Evolutionary conservation across 495 filamentous ascomycete genomes (phyloP).

Genomic region (Podospora anserina): DNA sequence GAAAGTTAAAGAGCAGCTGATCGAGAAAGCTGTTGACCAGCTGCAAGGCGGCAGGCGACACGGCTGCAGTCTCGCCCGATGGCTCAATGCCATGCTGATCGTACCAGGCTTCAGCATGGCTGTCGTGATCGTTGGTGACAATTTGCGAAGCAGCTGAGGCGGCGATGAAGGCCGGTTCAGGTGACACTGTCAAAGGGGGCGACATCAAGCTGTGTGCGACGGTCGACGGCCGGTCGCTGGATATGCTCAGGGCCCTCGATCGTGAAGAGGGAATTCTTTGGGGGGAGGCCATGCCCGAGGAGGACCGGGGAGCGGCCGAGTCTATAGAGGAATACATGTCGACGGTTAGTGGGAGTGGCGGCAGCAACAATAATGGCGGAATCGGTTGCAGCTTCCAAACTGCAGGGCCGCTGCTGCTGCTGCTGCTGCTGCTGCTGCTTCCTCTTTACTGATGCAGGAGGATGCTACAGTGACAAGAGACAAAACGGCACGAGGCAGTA

Average conservation of each 20-base stretch:
- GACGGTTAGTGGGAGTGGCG: conserved; percentile 19
- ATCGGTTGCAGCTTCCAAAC: conserved; percentile 7
- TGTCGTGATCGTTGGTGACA: conserved; percentile 81
- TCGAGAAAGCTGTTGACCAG: conserved; percentile 93
- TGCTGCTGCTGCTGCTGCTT: conserved; percentile 12
- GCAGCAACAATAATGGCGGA: conserved; percentile 9
- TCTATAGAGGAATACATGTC: conserved; percentile 30
- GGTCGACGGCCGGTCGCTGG: conserved; percentile 53
- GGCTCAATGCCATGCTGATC: conserved; percentile 62
- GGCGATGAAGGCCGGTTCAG: conserved; percentile 85
- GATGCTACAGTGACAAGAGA: conserved; percentile 8
- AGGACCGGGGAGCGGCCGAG: conserved; percentile 40
- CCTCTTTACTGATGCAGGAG: conserved; percentile 18
- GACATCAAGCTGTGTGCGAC: conserved; percentile 53
- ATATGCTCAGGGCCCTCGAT: conserved; percentile 51
- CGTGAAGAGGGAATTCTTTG: conserved; percentile 35
- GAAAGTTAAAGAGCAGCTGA: conserved; percentile 84
- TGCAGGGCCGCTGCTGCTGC: conserved; percentile 21
- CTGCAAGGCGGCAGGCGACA: conserved; percentile 70
- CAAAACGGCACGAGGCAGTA: conserved; percentile 8
- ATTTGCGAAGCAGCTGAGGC: conserved; percentile 86
- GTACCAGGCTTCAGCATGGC: conserved; percentile 61
- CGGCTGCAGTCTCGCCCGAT: conserved; percentile 63
- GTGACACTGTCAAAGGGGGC: conserved; percentile 63
- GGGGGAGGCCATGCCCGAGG: conserved; percentile 37